Base-by-base conservation (phyloP, 352 stramenopile species). In the Phytophthora palmivora region DNA sequence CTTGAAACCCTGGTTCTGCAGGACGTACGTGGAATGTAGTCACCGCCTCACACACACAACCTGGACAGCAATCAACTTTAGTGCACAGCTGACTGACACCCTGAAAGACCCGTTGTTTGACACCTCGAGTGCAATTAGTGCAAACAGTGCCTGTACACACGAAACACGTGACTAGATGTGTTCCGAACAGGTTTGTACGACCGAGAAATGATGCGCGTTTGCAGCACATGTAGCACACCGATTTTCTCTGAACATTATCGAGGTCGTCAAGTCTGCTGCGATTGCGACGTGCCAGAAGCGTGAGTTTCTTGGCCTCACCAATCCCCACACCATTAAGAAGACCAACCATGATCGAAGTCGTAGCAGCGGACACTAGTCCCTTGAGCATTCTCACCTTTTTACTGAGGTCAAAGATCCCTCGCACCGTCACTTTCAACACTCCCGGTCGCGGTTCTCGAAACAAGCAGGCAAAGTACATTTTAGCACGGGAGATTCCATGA, bases 221-320 rank as follows among this genome's bases (percentile, higher is more conserved):
- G 22, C 24, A 28, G 24, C 24, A 28, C 24, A 28, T 28, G 42
- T 49, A 65, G 41, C 70, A 78, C 16, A 50, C 37, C 10, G 48
- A 37, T 14, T 50, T 34, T 10, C 41, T 54, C 24, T 41, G 24
- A 16, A 49, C 36, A 16, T 33, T 15, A 21, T 51, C 6, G 1
- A 28, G 24, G 24, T 28, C 24, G 24, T 28, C 3, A 28, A 28
- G 24, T 28, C 24, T 28, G 24, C 24, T 28, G 6, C 22, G 26
- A 8, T 70, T 59, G 1, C 45, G 57, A n/a, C 60, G 59, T 37
- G 72, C 64, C 22, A 87, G 22, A 10, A 79, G 52, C 15, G 74
- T 84, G 21, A 85, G 65, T 49, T 81, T 85, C 70, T 85, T 85
- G 39, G 76, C 74, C 22, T 79, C 60, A 4, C 73, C 66, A 32